A percentile compares a stretch with the other conserved stretches of the same genome.
phyloP scores from a whole-genome alignment of 2,329 filamentous ascomycete genomes.

The Neofusicoccum cordaticola region DNA sequence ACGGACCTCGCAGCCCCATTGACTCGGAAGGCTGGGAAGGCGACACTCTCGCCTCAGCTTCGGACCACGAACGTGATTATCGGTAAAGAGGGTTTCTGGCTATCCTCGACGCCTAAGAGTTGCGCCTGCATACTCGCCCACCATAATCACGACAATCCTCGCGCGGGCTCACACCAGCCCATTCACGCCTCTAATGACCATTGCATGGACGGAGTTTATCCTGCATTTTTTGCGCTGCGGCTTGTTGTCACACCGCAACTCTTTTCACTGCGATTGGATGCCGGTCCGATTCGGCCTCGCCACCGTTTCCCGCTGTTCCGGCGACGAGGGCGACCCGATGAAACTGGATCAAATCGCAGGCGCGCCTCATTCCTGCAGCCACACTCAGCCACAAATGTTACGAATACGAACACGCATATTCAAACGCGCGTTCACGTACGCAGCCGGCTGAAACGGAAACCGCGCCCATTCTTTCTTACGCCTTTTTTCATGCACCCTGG shows the following conservation, averaged over 20 bases:
- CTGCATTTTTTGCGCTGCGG: conserved; percentile 10
- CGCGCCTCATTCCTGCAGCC: background rate
- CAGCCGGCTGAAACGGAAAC: background rate
- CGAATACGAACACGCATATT: background rate
- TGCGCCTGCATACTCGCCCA: background rate
- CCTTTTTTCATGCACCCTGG: conserved; percentile 2
- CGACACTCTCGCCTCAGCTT: conserved; percentile 50
- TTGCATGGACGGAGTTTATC: conserved; percentile 19
- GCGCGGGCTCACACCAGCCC: background rate
- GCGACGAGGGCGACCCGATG: background rate
- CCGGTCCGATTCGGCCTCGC: background rate
- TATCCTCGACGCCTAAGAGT: background rate
- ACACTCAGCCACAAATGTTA: conserved; percentile 1
- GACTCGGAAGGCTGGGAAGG: conserved; percentile 60
- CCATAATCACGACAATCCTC: conserved; percentile 5
- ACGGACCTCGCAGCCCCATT: conserved; percentile 46
- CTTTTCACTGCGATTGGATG: background rate
- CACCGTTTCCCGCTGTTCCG: background rate
- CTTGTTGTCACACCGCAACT: background rate
- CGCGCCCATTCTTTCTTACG: conserved; percentile 1
- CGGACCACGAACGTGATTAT: conserved; percentile 37
- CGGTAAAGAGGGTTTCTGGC: conserved; percentile 12
- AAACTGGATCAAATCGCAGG: background rate
- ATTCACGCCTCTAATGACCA: conserved; percentile 17
- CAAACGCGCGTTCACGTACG: background rate